Conservation (phyloP, 495 filamentous ascomycete genomes). For the Aspergillus ellipticus region DNA sequence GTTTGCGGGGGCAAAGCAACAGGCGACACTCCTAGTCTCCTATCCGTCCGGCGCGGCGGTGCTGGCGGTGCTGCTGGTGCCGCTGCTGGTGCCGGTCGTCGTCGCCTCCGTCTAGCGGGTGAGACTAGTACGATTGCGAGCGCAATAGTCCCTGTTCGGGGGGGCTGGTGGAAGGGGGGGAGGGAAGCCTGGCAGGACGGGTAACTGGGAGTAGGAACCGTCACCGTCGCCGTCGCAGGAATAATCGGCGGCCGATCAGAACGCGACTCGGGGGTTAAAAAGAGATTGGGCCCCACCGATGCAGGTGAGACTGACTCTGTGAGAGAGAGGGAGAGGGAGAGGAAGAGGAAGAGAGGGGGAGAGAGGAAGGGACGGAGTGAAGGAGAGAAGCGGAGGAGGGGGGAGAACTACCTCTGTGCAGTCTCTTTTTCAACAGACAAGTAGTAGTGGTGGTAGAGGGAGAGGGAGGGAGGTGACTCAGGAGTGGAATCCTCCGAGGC, state of each 20-base stretch:
- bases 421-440: too few relatives aligned
- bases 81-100: neutral
- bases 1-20: slow-evolving; percentile 18
- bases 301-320: neutral
- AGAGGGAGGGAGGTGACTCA: neutral
- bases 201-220: neutral
- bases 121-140: slow-evolving; percentile 4
- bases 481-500: neutral
- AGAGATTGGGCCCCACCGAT: slow-evolving; percentile 9
- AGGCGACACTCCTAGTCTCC: neutral
- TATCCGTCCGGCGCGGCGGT: neutral
- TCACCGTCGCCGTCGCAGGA: neutral
- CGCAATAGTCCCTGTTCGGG: neutral
- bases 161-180: too few relatives aligned
- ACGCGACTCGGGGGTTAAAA: slow-evolving; percentile 9
- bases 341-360: neutral
- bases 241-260: slow-evolving; percentile 7
- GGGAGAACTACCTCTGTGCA: too few relatives aligned
- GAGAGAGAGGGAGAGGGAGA: neutral
- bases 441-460: too few relatives aligned
- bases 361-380: neutral
- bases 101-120: neutral
- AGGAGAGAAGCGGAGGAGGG: too few relatives aligned
- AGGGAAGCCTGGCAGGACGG: too few relatives aligned
- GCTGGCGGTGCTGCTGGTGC: neutral